A percentile compares a stretch with the other conserved stretches of the same genome.
Evolutionary conservation across 352 stramenopile species (phyloP).

Genomic region (Globisporangium heterothallicum): DNA sequence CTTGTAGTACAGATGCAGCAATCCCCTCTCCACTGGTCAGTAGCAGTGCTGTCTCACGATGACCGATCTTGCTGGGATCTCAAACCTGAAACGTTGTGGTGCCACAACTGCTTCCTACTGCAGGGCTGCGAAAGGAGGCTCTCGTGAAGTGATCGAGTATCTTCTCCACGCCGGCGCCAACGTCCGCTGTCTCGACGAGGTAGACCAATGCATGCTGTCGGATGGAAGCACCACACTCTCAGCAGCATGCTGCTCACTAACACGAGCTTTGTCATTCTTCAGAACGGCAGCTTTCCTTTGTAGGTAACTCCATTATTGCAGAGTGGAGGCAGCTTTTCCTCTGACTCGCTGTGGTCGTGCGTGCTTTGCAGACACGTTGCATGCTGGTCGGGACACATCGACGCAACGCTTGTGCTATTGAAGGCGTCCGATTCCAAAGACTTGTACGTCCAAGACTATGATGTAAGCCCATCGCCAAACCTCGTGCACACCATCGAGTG

Average conservation of each 20-base stretch:
- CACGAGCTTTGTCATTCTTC: background rate
- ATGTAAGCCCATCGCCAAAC: conserved; percentile 20
- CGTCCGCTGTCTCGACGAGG: conserved; percentile 46
- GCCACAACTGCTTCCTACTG: background rate
- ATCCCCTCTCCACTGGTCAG: conserved; percentile 63
- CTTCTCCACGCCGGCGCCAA: conserved; percentile 44
- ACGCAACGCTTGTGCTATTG: conserved; percentile 45
- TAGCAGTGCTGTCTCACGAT: background rate
- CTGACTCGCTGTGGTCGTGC: background rate
- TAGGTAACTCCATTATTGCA: conserved; percentile 12
- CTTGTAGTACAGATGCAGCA: conserved; percentile 44
- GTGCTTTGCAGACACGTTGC: conserved; percentile 55
- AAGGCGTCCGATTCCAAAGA: conserved; percentile 44
- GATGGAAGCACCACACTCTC: no score
- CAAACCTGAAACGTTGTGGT: no score
- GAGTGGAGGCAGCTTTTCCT: background rate
- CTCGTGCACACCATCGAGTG: no score
- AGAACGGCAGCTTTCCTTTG: conserved; percentile 70
- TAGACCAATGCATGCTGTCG: conserved; percentile 9
- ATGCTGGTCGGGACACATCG: conserved; percentile 61
- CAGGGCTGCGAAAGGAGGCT: conserved; percentile 68
- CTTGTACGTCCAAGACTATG: conserved; percentile 65
- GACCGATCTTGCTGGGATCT: background rate
- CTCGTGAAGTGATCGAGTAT: conserved; percentile 41
- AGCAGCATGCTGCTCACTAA: no score